Evolutionary conservation across 345 rosid species (phyloP), one percentile per base, ranked within the genome.

Genomic region (Toxicodendron radicans): DNA sequence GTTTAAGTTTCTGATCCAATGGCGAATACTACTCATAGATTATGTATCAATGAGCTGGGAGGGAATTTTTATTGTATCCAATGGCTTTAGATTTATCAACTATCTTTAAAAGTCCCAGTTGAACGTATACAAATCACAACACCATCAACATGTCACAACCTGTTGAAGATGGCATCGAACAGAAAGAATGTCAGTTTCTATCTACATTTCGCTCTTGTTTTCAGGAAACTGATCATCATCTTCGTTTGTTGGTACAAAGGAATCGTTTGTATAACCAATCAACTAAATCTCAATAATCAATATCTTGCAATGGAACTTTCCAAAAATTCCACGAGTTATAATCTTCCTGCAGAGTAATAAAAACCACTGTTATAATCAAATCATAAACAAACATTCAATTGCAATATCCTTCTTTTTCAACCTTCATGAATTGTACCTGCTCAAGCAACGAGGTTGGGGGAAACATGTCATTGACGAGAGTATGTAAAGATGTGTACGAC

Each of bases 401-500:
- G 21, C 59, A 14, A 38, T 38, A 7, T 7, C 14, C 16, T 66
- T 66, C 49, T 18, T 16, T 41, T 23, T 71, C 48, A 7, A 23
- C n/a, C 66, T 74, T 10, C 30, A 51, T 38, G 43, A 38, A 38
- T 38, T 54, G 68, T 77, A 91, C 98, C 97, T 87, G 97, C 82
- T 91, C 98, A 53, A 82, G 85, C 73, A 86, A 78, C 3, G 90
- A 87, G 48, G 95, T 90, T 23, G 98, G 94, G 11, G 98, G 94
- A 54, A 94, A 94, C 93, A 94, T 94, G 86, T 91, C 98, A 33
- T 94, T 84, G 43, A 89, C 98, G 32, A 94, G 97, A 3, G 93
- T 90, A 81, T 94, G 98, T 51, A 94, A 85, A 24, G 94, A 90
- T 56, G 97, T 90, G 81, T 94, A 94, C 2, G 98, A 94, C 75